phyloP scores from a whole-genome alignment of 2,329 filamentous ascomycete species.

The Fusarium begoniae region DNA sequence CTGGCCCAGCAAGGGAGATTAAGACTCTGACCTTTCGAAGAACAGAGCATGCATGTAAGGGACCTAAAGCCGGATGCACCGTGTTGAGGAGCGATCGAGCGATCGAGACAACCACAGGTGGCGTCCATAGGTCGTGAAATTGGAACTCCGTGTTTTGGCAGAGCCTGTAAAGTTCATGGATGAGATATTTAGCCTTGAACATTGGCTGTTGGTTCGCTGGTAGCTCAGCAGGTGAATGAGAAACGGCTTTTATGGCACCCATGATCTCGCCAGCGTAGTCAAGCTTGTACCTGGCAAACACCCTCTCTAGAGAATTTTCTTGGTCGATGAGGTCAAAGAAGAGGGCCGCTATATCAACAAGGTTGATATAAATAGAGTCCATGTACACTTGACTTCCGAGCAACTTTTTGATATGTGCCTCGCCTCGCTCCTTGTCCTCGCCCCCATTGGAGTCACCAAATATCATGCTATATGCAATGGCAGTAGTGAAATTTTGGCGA shows the following conservation, averaged over 20 bases:
- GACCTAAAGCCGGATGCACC: slow-evolving; percentile 83
- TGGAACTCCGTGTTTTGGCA: slow-evolving; percentile 77
- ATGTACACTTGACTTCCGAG: slow-evolving; percentile 74
- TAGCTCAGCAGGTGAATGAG: slow-evolving; percentile 71
- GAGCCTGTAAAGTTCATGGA: slow-evolving; percentile 79
- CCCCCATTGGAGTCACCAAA: slow-evolving; percentile 53
- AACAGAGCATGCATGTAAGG: slow-evolving; percentile 85
- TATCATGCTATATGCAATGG: slow-evolving; percentile 84
- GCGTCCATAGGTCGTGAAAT: slow-evolving; percentile 74
- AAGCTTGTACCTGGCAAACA: slow-evolving; percentile 69
- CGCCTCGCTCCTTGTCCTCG: slow-evolving; percentile 61
- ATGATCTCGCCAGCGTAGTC: slow-evolving; percentile 70
- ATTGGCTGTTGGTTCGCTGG: slow-evolving; percentile 86
- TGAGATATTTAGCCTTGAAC: slow-evolving; percentile 81
- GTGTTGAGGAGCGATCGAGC: slow-evolving; percentile 81
- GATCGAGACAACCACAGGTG: slow-evolving; percentile 76
- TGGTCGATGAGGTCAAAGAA: slow-evolving; percentile 83
- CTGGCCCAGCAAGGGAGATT: slow-evolving; percentile 77
- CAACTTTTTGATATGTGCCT: slow-evolving; percentile 72
- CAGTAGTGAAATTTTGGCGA: slow-evolving; percentile 75
- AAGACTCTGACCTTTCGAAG: slow-evolving; percentile 86
- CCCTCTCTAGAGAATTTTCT: slow-evolving; percentile 76
- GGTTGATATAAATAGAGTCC: slow-evolving; percentile 71
- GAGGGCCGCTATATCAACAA: slow-evolving; percentile 78
- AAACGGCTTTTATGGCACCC: slow-evolving; percentile 73